Conservation (phyloP, 2,329 filamentous ascomycete species). For the Epichloe elymi region DNA sequence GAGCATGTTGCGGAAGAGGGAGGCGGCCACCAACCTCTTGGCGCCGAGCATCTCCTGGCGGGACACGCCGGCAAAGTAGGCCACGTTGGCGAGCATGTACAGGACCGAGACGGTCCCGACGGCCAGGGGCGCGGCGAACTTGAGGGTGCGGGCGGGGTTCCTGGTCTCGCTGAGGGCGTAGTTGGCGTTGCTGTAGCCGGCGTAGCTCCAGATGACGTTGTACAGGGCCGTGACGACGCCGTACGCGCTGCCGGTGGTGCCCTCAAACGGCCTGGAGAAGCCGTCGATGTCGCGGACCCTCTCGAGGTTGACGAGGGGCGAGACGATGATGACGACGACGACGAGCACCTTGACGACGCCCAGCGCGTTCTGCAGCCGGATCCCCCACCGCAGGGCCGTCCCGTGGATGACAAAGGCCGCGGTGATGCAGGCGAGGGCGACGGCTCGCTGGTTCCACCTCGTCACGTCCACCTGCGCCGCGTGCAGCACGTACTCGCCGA, state of each 20-base stretch:
- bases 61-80: slow-evolving; percentile 49
- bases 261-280: slow-evolving; percentile 50
- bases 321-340: slow-evolving; percentile 50
- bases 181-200: slow-evolving; percentile 57
- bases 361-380: slow-evolving; percentile 53
- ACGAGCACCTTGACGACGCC: slow-evolving; percentile 54
- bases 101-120: slow-evolving; percentile 44
- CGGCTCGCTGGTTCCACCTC: slow-evolving; percentile 53
- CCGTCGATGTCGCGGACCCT: slow-evolving; percentile 46
- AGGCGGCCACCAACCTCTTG: slow-evolving; percentile 38
- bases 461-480: slow-evolving; percentile 48
- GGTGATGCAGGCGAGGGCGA: slow-evolving; percentile 55
- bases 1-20: slow-evolving; percentile 43
- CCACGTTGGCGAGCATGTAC: slow-evolving; percentile 55
- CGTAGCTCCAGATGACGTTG: slow-evolving; percentile 59
- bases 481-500: slow-evolving; percentile 57
- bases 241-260: slow-evolving; percentile 52
- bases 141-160: slow-evolving; percentile 51
- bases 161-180: slow-evolving; percentile 53
- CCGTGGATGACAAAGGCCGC: slow-evolving; percentile 53
- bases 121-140: slow-evolving; percentile 49
- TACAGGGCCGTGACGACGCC: slow-evolving; percentile 57
- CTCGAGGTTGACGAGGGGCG: slow-evolving; percentile 46
- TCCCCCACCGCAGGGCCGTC: slow-evolving; percentile 48
- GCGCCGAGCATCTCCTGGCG: slow-evolving; percentile 38